Conservation (phyloP, 2,329 filamentous ascomycete genomes). For the Cadophora sp. region DNA sequence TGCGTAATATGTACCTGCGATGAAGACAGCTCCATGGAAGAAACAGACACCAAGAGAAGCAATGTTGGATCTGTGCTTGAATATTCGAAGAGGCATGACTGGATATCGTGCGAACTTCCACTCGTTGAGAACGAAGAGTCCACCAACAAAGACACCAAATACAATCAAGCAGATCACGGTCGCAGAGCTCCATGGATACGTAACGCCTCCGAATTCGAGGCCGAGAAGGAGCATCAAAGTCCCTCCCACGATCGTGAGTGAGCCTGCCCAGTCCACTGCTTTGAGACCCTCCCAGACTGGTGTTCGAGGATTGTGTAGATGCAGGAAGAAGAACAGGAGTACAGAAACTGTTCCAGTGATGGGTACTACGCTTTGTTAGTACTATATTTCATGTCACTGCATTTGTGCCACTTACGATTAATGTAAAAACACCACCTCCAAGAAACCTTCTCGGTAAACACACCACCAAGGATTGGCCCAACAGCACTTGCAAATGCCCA, state of each 20-base stretch:
- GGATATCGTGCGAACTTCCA: slow-evolving; percentile 77
- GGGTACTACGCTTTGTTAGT: slow-evolving; percentile 29
- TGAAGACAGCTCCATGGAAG: slow-evolving; percentile 66
- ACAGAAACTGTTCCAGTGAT: slow-evolving; percentile 48
- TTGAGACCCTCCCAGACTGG: slow-evolving; percentile 66
- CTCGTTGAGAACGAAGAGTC: slow-evolving; percentile 72
- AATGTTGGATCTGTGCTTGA: slow-evolving; percentile 69
- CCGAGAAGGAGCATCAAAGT: slow-evolving; percentile 88
- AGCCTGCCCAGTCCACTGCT: slow-evolving; percentile 67
- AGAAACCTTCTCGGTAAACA: slow-evolving; percentile 65
- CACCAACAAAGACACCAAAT: slow-evolving; percentile 65
- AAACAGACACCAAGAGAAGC: slow-evolving; percentile 72
- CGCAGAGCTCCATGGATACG: slow-evolving; percentile 60
- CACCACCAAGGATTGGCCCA: slow-evolving; percentile 71
- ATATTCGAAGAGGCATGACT: slow-evolving; percentile 75
- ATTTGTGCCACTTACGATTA: slow-evolving; percentile 34
- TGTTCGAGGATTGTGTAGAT: slow-evolving; percentile 71
- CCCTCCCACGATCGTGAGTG: slow-evolving; percentile 67
- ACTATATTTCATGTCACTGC: background rate
- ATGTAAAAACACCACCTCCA: slow-evolving; percentile 63
- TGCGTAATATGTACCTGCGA: slow-evolving; percentile 35
- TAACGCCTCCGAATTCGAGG: slow-evolving; percentile 81
- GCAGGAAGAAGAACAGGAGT: slow-evolving; percentile 66
- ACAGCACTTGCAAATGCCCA: slow-evolving; percentile 65
- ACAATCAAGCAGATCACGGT: slow-evolving; percentile 55